Evolutionary conservation across 129 eudicot species (phyloP), one percentile per base, ranked within the genome.

Genomic region (Centella asiatica): DNA sequence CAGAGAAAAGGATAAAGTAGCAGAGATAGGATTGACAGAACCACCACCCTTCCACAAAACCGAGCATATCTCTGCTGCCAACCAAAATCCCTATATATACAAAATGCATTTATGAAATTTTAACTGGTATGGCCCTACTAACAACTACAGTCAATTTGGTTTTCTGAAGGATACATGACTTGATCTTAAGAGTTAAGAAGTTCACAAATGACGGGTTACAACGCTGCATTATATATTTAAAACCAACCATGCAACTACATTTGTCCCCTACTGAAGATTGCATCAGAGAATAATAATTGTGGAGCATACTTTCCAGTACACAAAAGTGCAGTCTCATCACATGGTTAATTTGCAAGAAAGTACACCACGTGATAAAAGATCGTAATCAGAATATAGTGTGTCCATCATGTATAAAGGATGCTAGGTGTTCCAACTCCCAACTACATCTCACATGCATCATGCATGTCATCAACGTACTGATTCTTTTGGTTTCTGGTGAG

Each of bases 1-100:
- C 89, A 84, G 69, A 90, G 90, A 78, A 90, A 90, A 20, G 98
- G 98, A 48, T 86, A 90, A 23, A 90, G 80, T 37, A 87, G 59
- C 49, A 81, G 69, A 47, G 76, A 74, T 24, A 87, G 76, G 57
- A 87, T 61, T 29, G 82, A 87, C 22, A 92, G 80, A 66, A 92
- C 96, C 23, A 67, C 84, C n/a, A 87, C 57, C 74, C 98, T 87
- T 56, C 88, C 95, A 76, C 83, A 76, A 72, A 87, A 80, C 34
- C 77, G 96, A 28, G 73, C 70, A 59, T 82, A 87, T 65, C 95
- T 77, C 75, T 87, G 78, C 79, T 87, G 95, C 85, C 84, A 75
- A 54, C 90, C 88, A 63, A 79, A 74, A 77, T 92, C 98, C 84
- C 98, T 84, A 58, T 19, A 64, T 46, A 70, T 18, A 61, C 45